These are phyloP conservation scores for Lodderomyces elongisporus DNA, from an alignment of 1,139 yeast species.

Conservation along the genomic window DNA sequence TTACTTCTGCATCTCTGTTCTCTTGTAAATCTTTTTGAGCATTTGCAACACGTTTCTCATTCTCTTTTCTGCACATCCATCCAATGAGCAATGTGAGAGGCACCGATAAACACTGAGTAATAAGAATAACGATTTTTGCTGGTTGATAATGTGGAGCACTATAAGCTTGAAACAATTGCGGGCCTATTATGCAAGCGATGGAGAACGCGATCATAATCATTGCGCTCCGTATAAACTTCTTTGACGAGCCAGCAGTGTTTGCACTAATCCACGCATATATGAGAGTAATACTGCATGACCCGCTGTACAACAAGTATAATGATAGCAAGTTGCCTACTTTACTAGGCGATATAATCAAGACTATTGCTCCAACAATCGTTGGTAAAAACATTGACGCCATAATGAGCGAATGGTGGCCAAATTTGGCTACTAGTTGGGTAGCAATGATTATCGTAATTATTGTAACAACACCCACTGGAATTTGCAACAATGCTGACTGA, in stretches of 20 bases:
- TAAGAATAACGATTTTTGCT: constrained; percentile 33
- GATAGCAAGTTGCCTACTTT: constrained; percentile 31
- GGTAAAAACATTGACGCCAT: constrained; percentile 30
- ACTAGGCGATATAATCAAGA: constrained; percentile 23
- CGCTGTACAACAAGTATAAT: constrained; percentile 33
- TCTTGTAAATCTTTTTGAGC: constrained; percentile 2
- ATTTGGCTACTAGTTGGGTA: constrained; percentile 26
- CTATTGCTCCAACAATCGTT: constrained; percentile 33
- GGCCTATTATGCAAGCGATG: constrained; percentile 34
- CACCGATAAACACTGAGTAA: constrained; percentile 26
- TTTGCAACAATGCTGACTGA: constrained; percentile 35
- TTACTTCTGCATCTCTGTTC: constrained; percentile 8
- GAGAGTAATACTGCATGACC: constrained; percentile 32
- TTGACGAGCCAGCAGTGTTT: constrained; percentile 35
- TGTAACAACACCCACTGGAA: constrained; percentile 36
- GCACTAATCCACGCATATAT: constrained; percentile 33
- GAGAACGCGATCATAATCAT: constrained; percentile 33
- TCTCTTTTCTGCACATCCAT: constrained; percentile 22
- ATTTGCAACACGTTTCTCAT: constrained; percentile 21
- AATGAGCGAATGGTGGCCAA: constrained; percentile 23
- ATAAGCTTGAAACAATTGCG: constrained; percentile 32
- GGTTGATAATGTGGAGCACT: constrained; percentile 27
- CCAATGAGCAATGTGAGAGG: constrained; percentile 27
- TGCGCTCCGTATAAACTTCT: constrained; percentile 26
- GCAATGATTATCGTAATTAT: constrained; percentile 29